These are phyloP conservation scores for Darksidea phi DNA, from an alignment of 495 filamentous ascomycete genomes.

Conservation along the genomic window DNA sequence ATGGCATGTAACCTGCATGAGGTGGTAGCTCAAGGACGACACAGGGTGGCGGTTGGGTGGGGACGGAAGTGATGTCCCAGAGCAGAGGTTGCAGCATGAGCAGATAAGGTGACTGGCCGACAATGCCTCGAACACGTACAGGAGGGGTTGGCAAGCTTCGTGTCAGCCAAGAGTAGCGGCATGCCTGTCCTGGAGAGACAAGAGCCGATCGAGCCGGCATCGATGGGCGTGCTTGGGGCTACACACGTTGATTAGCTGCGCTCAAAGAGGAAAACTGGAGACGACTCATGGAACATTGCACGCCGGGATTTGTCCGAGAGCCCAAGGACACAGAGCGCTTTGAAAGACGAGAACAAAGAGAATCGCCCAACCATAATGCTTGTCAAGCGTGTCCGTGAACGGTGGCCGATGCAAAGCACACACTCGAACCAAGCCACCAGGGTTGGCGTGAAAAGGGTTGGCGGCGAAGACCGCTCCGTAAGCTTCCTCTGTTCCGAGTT, in stretches of 20 bases:
- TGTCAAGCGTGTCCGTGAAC: constrained; percentile 11
- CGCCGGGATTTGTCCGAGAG: constrained; percentile 25
- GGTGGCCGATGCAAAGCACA: constrained; percentile 26
- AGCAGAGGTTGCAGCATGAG: constrained; percentile 34
- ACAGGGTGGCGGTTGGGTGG: constrained; percentile 28
- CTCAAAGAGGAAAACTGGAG: constrained; percentile 20
- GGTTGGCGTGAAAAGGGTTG: constrained; percentile 22
- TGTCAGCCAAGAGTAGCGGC: constrained; percentile 29
- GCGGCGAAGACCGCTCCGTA: constrained; percentile 15
- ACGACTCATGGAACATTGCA: constrained; percentile 26
- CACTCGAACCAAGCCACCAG: constrained; percentile 16
- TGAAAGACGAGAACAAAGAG: constrained; percentile 14
- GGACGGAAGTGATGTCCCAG: constrained; percentile 31
- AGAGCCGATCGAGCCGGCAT: constrained; percentile 24
- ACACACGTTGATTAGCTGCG: constrained; percentile 36
- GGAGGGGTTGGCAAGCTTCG: constrained; percentile 26
- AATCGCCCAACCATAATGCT: constrained; percentile 24
- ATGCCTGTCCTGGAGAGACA: constrained; percentile 19
- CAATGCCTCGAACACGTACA: constrained; percentile 29
- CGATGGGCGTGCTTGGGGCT: constrained; percentile 19
- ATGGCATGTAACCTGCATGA: constrained; percentile 33
- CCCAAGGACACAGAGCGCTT: constrained; percentile 22
- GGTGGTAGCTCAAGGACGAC: constrained; percentile 26
- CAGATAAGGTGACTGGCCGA: constrained; percentile 41
- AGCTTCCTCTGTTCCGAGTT: constrained; percentile 30